These are phyloP conservation scores for Acacia pycnantha DNA, from an alignment of 331 rosid species.

Conservation along the genomic window DNA sequence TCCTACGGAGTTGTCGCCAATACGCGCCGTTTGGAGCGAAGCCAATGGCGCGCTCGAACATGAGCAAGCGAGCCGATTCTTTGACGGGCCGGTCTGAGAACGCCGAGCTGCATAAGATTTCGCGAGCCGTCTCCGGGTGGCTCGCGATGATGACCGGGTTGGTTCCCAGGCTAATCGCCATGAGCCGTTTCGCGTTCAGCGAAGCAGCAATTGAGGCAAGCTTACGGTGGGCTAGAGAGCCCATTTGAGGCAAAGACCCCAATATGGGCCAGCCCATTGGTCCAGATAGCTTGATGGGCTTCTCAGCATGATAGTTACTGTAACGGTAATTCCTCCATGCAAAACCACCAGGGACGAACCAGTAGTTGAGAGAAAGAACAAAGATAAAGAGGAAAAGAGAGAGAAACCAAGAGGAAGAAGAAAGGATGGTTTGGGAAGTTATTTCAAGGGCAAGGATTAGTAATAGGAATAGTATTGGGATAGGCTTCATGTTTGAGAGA, in stretches of 20 bases:
- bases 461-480: conserved; percentile 15
- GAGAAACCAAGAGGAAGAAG: conserved; percentile 20
- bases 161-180: conserved; percentile 71
- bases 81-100: conserved; percentile 86
- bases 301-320: neutral
- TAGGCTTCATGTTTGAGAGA: conserved; percentile 38
- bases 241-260: conserved; percentile 63
- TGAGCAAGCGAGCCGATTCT: conserved; percentile 65
- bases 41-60: conserved; percentile 95
- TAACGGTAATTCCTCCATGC: conserved; percentile 59
- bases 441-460: conserved; percentile 25
- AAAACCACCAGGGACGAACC: conserved; percentile 77
- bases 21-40: conserved; percentile 76
- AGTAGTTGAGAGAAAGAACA: conserved; percentile 39
- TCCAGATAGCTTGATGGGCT: conserved; percentile 39
- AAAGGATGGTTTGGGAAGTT: neutral
- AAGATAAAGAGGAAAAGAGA: conserved; percentile 23
- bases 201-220: conserved; percentile 57
- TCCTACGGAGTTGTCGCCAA: conserved; percentile 73
- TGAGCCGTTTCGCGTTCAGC: conserved; percentile 53
- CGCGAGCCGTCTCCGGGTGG: conserved; percentile 84
- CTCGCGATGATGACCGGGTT: conserved; percentile 74
- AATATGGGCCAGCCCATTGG: conserved; percentile 80
- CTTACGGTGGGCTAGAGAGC: conserved; percentile 62
- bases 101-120: conserved; percentile 59